Base-by-base conservation (phyloP, 2,329 filamentous ascomycete genomes). In the Ramularia collo-cygni region DNA sequence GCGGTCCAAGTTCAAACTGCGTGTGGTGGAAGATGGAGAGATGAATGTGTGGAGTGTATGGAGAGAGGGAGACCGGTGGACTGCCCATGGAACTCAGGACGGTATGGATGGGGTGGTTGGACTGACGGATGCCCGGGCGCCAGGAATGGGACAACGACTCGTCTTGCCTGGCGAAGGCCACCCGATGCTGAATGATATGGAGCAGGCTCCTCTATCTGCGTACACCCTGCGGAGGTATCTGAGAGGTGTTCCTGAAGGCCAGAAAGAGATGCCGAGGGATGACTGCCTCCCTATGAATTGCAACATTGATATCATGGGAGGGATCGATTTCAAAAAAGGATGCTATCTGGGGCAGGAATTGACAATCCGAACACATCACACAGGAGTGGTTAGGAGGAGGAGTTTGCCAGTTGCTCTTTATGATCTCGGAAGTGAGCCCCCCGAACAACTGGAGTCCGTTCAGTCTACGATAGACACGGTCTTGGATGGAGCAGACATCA, bases 271-370 rank as follows among this genome's bases (percentile, higher is more conserved):
- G 14, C 61, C 77, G 5, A 67, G 72, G 43, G 83, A 83, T 49
- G 68, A 74, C 13, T 80, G 87, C 1, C 70, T 98, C 39, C 90
- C 92, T 1, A 81, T 89, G 63, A 90, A 96, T 64, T 82, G 75
- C 58, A 95, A 95, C 65, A 83, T 96, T 60, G 92, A 98, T 64
- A 67, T 85, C 44, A 85, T 85, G 74, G 75, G 77, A 34, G 92
- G 79, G 17, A 82, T 98, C 51, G 86, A 95, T 64, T 98, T 92
- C 68, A 79, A 79, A 58, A 98, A 98, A 68, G 92, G 92, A 6
- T 98, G 92, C 66, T 98, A 98, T 63, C 79, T 96, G 6, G 92
- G 92, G 0, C 92, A 98, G 65, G 92, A 98, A 64, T 74, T 98
- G 48, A 96, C 92, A 1, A 95, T 96, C 50, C 82, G 92, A 29